These are phyloP conservation scores for Chlorencoelia australis DNA, from an alignment of 2,329 filamentous ascomycete species.

Conservation along the genomic window DNA sequence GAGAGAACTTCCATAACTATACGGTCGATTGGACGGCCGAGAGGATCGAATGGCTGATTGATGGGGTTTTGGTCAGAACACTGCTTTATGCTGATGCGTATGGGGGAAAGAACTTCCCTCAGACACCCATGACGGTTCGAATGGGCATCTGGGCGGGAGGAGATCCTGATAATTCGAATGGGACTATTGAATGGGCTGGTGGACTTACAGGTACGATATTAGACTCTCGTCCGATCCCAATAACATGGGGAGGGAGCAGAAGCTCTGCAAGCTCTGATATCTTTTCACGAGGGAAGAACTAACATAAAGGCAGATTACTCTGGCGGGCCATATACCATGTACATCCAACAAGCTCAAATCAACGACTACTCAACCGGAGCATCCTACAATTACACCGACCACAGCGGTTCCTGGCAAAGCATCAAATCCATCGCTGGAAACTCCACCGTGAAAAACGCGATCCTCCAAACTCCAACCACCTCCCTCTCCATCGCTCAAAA, in stretches of 20 bases:
- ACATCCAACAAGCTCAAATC: conserved; percentile 50
- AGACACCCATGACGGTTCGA: conserved; percentile 65
- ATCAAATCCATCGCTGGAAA: conserved; percentile 48
- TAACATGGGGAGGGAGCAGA: too few species aligned
- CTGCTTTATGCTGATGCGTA: conserved; percentile 52
- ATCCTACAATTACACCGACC: conserved; percentile 56
- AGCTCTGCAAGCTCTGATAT: too few species aligned
- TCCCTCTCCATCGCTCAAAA: conserved; percentile 39
- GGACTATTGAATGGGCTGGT: conserved; percentile 60
- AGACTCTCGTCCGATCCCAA: too few species aligned
- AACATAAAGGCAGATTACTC: conserved; percentile 56
- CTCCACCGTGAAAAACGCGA: conserved; percentile 40
- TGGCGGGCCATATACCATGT: conserved; percentile 63
- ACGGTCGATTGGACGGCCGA: conserved; percentile 64
- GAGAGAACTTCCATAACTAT: conserved; percentile 56
- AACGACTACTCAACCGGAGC: conserved; percentile 49
- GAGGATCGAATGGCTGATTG: conserved; percentile 57
- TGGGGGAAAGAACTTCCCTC: conserved; percentile 56
- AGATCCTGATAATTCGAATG: conserved; percentile 41
- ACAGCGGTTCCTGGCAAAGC: conserved; percentile 51
- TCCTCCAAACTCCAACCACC: conserved; percentile 27
- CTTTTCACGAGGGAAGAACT: too few species aligned
- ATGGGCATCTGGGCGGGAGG: conserved; percentile 58
- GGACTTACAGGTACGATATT: too few species aligned
- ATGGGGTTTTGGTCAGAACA: conserved; percentile 54